Base-by-base conservation (phyloP, 2,329 filamentous ascomycete genomes). In the Tolypocladium inflatum region DNA sequence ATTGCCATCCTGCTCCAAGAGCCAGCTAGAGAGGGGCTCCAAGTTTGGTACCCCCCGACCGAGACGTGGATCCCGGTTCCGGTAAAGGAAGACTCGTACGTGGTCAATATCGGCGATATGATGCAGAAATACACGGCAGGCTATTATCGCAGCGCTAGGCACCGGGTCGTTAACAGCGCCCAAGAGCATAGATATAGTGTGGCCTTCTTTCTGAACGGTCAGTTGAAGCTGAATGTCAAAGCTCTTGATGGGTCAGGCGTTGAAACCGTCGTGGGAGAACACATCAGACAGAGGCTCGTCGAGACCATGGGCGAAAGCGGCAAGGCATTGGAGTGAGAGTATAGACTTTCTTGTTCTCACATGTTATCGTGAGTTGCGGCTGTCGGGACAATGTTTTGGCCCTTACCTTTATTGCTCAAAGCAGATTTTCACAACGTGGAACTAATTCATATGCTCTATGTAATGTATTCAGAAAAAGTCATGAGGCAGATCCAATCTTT, bases 81-180 rank as follows among this genome's bases (percentile, higher is more conserved):
- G 1, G 67, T 67, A 1, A 66, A 66, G 41, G 61, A 66, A 54
- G 61, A 64, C 21, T 65, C 67, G 4, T 73, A 68, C 45, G 70
- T 74, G 11, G 68, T 73, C 59, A 74, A 75, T 45, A 67, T 73
- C 23, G 71, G 72, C 10, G 71, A 74, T 56, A 67, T 74, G 66
- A 64, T 74, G 60, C 63, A 70, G 62, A 66, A 65, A 50, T 71
- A 61, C 57, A 69, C 68, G 1, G 64, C 60, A 0, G 68, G 68
- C 10, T 67, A 66, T 55, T 71, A 70, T 50, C 64, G 65, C 45
- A 70, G 68, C 58, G 67, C 67, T 17, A 59, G 63, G n/a, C 68
- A 71, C 59, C 61, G 68, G 13, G 68, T 71, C 26, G 58, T 68
- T 19, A 70, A 63, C 41, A 63, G 59, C 2, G 58, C 62, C 33